A percentile compares a stretch with the other conserved stretches of the same genome.
These are phyloP conservation scores for Talaromyces wortmannii DNA, from an alignment of 495 filamentous ascomycete species.

Conservation along the genomic window DNA sequence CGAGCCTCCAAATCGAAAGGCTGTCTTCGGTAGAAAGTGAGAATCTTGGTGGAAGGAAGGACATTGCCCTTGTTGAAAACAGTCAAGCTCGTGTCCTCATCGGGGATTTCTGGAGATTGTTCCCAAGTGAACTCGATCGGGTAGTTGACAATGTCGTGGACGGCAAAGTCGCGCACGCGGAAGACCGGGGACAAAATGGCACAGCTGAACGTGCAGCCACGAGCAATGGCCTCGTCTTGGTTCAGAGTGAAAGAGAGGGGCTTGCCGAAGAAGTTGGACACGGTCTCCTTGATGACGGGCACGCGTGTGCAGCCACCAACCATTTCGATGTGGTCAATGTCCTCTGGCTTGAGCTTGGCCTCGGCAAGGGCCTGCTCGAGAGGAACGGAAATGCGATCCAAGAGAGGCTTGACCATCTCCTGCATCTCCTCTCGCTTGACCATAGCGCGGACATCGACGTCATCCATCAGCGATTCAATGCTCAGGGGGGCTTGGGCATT, in stretches of 20 bases:
- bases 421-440: slow-evolving; percentile 94
- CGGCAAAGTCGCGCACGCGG: slow-evolving; percentile 95
- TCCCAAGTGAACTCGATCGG: slow-evolving; percentile 99
- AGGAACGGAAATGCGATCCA: slow-evolving; percentile 65
- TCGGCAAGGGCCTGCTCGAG: slow-evolving; percentile 88
- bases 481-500: slow-evolving; percentile 91
- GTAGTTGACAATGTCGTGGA: slow-evolving; percentile 96
- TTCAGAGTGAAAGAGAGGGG: slow-evolving; percentile 92
- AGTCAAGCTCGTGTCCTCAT: slow-evolving; percentile 95
- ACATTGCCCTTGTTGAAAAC: slow-evolving; percentile 98
- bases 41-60: slow-evolving; percentile 98
- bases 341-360: slow-evolving; percentile 79
- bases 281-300: slow-evolving; percentile 82
- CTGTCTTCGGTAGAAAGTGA: slow-evolving; percentile 99
- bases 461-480: slow-evolving; percentile 98
- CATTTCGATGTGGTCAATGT: slow-evolving; percentile 92
- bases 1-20: slow-evolving; percentile 93
- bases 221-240: slow-evolving; percentile 94
- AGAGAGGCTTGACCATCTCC: slow-evolving; percentile 76
- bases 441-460: slow-evolving; percentile 82
- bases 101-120: slow-evolving; percentile 95
- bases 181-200: slow-evolving; percentile 97
- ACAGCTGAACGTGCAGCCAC: slow-evolving; percentile 96
- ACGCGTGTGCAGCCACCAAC: slow-evolving; percentile 95
- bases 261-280: slow-evolving; percentile 89